phyloP scores from a whole-genome alignment of 1,284 basidiomycete species.

The Pseudozyma pruni region DNA sequence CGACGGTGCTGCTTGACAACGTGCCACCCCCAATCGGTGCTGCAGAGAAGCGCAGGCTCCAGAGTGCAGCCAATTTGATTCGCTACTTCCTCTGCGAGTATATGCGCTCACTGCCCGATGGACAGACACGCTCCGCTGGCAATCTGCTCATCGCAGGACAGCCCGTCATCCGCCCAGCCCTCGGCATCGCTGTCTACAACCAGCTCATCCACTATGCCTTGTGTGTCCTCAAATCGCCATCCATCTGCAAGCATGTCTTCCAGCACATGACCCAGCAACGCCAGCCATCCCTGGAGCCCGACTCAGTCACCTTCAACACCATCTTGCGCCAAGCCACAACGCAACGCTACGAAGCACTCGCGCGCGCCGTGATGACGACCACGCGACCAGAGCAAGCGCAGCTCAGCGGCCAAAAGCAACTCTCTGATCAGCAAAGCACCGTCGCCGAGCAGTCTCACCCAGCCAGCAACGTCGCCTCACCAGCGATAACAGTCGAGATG shows the following conservation, averaged over 20 bases:
- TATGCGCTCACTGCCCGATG: constrained; percentile 32
- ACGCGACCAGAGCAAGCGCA: constrained; percentile 12
- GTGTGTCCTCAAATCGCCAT: constrained; percentile 20
- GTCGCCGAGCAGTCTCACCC: background rate
- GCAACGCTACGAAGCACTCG: constrained; percentile 27
- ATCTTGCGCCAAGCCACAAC: constrained; percentile 48
- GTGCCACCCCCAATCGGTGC: background rate
- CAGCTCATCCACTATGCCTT: constrained; percentile 46
- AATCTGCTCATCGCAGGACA: constrained; percentile 8
- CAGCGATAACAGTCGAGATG: background rate
- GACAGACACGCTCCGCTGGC: constrained; percentile 15
- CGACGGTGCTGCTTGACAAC: constrained; percentile 13
- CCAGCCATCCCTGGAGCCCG: constrained; percentile 33
- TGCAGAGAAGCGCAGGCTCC: constrained; percentile 11
- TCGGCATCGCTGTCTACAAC: constrained; percentile 35
- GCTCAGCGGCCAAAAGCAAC: background rate
- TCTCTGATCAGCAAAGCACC: background rate
- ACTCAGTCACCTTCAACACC: constrained; percentile 46
- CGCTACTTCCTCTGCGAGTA: constrained; percentile 34
- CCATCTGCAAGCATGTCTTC: constrained; percentile 41
- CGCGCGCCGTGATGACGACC: constrained; percentile 30
- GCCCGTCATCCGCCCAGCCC: constrained; percentile 22
- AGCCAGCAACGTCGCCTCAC: background rate
- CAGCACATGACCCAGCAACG: constrained; percentile 40
- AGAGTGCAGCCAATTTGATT: constrained; percentile 17